These are phyloP conservation scores for Papiliotrema laurentii DNA, from an alignment of 1,284 basidiomycete species.

Conservation along the genomic window DNA sequence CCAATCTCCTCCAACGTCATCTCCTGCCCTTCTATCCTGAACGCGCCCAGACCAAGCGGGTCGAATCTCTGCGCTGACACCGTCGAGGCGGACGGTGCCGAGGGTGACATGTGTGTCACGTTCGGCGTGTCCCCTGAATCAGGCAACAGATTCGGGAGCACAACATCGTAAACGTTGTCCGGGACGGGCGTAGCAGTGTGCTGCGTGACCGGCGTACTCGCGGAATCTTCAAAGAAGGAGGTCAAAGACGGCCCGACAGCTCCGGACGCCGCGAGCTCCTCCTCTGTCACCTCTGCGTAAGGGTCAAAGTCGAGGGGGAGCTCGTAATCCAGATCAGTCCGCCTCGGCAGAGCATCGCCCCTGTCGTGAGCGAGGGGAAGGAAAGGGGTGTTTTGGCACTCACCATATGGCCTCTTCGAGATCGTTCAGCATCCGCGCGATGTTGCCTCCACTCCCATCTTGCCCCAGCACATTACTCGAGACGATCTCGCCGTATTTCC, in stretches of 20 bases:
- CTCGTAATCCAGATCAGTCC: slow-evolving; percentile 39
- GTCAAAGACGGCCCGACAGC: neutral
- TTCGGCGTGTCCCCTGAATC: neutral
- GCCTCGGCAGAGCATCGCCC: slow-evolving; percentile 40
- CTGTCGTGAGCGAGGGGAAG: slow-evolving; percentile 14
- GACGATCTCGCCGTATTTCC: slow-evolving; percentile 31
- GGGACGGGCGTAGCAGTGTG: neutral
- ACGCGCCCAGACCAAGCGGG: slow-evolving; percentile 2
- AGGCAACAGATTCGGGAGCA: neutral
- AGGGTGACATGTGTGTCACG: no score
- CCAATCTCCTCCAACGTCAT: slow-evolving; percentile 39
- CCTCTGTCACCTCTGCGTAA: slow-evolving; percentile 15
- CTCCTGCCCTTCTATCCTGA: slow-evolving; percentile 16
- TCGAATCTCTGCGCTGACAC: slow-evolving; percentile 4
- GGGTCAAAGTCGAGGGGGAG: slow-evolving; percentile 40
- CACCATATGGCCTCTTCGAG: slow-evolving; percentile 43
- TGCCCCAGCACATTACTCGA: slow-evolving; percentile 24
- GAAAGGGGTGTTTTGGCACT: slow-evolving; percentile 1
- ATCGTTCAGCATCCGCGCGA: slow-evolving; percentile 38
- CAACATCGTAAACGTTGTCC: slow-evolving; percentile 10
- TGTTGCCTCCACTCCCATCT: slow-evolving; percentile 26
- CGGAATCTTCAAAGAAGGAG: neutral
- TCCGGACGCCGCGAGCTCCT: neutral
- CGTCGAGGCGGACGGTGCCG: slow-evolving; percentile 2
- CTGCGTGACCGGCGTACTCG: neutral